phyloP scores from a whole-genome alignment of 2,329 filamentous ascomycete species.

The Fusarium sororula region DNA sequence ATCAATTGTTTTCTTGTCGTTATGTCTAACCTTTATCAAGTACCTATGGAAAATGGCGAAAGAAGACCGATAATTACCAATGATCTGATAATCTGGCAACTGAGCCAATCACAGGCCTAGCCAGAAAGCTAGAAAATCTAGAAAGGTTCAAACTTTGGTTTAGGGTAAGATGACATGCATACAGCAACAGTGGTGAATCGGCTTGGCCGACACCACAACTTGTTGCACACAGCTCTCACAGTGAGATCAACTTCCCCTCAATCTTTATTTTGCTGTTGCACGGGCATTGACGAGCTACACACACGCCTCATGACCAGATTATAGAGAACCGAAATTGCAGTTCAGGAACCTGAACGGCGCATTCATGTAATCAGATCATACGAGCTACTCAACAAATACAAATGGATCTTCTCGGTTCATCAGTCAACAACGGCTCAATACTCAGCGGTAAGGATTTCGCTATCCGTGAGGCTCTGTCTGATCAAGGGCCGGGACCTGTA shows the following conservation, averaged over 20 bases:
- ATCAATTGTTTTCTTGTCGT: not conserved
- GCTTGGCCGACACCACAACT: slow-evolving; percentile 11
- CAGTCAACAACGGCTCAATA: not conserved
- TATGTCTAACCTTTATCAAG: not conserved
- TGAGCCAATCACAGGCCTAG: not conserved
- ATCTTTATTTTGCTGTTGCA: not conserved
- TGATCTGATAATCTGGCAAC: not conserved
- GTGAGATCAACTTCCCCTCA: slow-evolving; percentile 13
- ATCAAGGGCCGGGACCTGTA: slow-evolving; percentile 14
- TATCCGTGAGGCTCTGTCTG: slow-evolving; percentile 28
- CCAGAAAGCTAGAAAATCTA: not conserved
- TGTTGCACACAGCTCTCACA: not conserved
- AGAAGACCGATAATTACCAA: not conserved
- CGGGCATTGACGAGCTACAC: not conserved
- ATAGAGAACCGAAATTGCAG: not conserved
- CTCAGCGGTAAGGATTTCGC: slow-evolving; percentile 1
- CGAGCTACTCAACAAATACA: slow-evolving; percentile 11
- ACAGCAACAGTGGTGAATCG: not conserved
- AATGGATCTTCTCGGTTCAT: slow-evolving; percentile 20
- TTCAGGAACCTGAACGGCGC: not conserved
- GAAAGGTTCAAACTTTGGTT: not conserved
- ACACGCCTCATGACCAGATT: slow-evolving; percentile 4
- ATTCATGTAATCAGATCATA: slow-evolving; percentile 24
- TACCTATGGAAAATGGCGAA: not conserved
- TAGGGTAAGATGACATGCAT: slow-evolving; percentile 14